Evolutionary conservation across 306 rosid species (phyloP), one percentile per base, ranked within the genome.

Genomic region (Corylus avellana): DNA sequence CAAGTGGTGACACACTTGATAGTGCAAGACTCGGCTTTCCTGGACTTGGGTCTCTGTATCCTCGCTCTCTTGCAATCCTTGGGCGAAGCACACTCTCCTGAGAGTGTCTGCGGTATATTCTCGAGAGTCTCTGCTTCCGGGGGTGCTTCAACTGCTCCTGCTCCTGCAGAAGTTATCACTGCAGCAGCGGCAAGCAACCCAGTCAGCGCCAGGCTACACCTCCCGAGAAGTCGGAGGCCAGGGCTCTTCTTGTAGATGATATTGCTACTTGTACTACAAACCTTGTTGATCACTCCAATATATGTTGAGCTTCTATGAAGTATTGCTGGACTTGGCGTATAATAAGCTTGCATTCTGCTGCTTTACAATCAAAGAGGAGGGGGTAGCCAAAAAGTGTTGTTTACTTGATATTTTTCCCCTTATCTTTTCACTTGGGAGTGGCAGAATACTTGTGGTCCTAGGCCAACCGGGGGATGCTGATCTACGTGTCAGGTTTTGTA

Each of bases 1-100:
- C 98, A 95, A 84, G 98, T 95, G 54, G 90, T 86, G 72, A 95
- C 97, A 70, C 97, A 95, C 81, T 86, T 92, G 78, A 32, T 81
- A 0, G 98, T 95, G 84, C 98, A 95, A 39, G 97, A 86, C 78
- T 95, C 97, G 0, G 98, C 98, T 82, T 90, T 89, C 72, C 90
- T 88, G 12, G 98, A 92, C 77, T 87, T 95, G 3, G 98, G 98
- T 81, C 87, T 85, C 77, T 95, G 98, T 61, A 95, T 95, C 74
- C 85, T 84, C 22, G 90, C 66, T 80, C 76, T 91, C 91, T 82
- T 87, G 83, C 98, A 91, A 42, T 87, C 91, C 39, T 68, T 75
- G 12, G 87, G 80, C 61, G 64, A 44, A 39, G 51, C 66, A 74
- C 98, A 94, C 75, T 91, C 97, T 16, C 92, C 92, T 2, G 98